Evolutionary conservation across 2,329 filamentous ascomycete species (phyloP), one percentile per base, ranked within the genome.

Genomic region (Colletotrichum limetticola): DNA sequence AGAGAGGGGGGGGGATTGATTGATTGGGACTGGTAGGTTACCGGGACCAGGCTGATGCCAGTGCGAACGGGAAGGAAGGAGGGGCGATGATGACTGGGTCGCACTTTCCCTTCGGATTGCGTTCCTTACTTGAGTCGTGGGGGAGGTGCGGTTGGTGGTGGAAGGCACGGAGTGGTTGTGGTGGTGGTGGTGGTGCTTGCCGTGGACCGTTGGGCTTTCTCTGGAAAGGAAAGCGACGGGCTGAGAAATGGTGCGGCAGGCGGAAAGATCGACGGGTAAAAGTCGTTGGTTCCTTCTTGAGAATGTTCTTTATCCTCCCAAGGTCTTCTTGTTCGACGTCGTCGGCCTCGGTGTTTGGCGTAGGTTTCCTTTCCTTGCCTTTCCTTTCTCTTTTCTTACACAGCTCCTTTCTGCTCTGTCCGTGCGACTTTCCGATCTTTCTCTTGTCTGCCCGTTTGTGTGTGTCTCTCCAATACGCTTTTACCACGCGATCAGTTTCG

Each of bases 51-150:
- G 30, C 69, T 72, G 66, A 72, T 72, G 66, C 58, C 59, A 59
- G 70, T 69, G 70, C 59, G 56, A 49, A 71, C 60, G 56, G 66
- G 70, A 70, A 70, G 60, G 56, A 65, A 35, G 32, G 66, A 70
- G 66, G 60, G 66, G 71, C 66, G 56, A 56, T 61, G 56, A 72
- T 71, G 71, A 71, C 70, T 53, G 49, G 61, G 55, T 65, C 61
- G 60, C 52, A 61, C 71, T 71, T 71, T 66, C 71, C 63, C 60
- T 72, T 72, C 42, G 46, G 68, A 65, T 68, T 72, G 59, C 65
- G 58, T 53, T 72, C 35, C 53, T 72, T 24, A 52, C 53, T 49
- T 65, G 62, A 65, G 53, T 46, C 52, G 62, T 46, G 52, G 32
- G 26, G 62, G 62, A 24, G 22, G n/a, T 24, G 52, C 52, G 52